phyloP scores from a whole-genome alignment of 192 early-diverging fungal genomes.

The Coemansia sp. region DNA sequence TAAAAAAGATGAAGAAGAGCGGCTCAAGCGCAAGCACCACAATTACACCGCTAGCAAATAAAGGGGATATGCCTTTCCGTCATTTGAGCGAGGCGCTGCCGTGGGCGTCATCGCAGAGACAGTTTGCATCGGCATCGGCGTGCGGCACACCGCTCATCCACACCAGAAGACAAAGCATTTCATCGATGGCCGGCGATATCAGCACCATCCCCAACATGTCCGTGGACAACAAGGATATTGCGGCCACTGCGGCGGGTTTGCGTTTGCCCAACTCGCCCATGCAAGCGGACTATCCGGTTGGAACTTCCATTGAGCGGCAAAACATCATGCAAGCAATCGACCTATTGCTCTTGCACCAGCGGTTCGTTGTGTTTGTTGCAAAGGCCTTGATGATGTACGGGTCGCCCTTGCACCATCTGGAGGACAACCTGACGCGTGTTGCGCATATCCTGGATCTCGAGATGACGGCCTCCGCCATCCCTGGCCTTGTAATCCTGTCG shows the following conservation, averaged over 20 bases:
- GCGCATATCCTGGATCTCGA: constrained; percentile 61
- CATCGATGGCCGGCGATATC: constrained; percentile 35
- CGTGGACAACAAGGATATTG: constrained; percentile 9
- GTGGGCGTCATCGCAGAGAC: constrained; percentile 35
- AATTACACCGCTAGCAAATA: constrained; percentile 19
- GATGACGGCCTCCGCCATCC: constrained; percentile 63
- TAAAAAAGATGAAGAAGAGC: neutral
- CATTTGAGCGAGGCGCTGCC: constrained; percentile 50
- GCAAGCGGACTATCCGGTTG: neutral
- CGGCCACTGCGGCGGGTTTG: constrained; percentile 4
- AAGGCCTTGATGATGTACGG: constrained; percentile 70
- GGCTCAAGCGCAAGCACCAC: neutral
- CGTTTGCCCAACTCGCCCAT: neutral
- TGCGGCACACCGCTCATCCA: constrained; percentile 27
- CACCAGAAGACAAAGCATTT: constrained; percentile 33
- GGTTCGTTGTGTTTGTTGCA: constrained; percentile 62
- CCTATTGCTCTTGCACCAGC: constrained; percentile 63
- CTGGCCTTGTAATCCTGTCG: constrained; percentile 66
- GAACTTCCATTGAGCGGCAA: constrained; percentile 19
- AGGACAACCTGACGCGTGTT: constrained; percentile 60
- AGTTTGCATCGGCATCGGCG: constrained; percentile 19
- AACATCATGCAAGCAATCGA: constrained; percentile 56
- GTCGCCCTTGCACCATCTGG: constrained; percentile 65
- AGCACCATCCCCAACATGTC: constrained; percentile 28
- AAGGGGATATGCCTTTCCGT: constrained; percentile 32